Base-by-base conservation (phyloP, 768 basidiomycete species). In the Xerocomellus intermedius region DNA sequence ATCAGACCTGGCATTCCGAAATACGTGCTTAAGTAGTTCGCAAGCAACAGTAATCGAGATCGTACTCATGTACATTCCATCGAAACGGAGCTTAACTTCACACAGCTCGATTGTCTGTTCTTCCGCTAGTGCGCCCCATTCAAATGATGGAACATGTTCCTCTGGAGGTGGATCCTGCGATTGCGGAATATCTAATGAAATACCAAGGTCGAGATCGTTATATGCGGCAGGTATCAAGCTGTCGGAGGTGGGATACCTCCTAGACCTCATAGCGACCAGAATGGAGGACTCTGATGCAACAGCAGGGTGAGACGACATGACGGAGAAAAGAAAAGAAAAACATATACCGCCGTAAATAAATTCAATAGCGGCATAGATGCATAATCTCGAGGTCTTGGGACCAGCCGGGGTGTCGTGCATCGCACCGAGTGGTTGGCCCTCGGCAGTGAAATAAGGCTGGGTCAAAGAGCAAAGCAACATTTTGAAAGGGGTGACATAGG, bases 221-320 rank as follows among this genome's bases (percentile, higher is more conserved):
- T 74, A 43, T n/a, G 60, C 51, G 16, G 62, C 55, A 8, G 58
- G 42, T 47, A 59, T 66, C 48, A 71, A 55, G 55, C 62, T 63
- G 38, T 73, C 71, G 24, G 68, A 53, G 33, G 64, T 60, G 13
- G 85, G 86, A 45, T 78, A 72, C 38, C 78, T 69, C 56, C 75
- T 75, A 17, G 85, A 82, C 49, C 84, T 80, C 61, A 81, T 86
- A 12, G 88, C 88, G 24, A 90, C 70, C 38, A 88, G 47, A 32
- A 89, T 73, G 9, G 83, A 75, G 10, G 73, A 64, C 42, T 88
- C 87, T 86, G 60, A 36, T 10, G 22, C 36, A 52, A 56, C 46
- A 52, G 32, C 48, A 39, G 26, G 54, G 35, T 57, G 28, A 64
- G 46, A 43, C 3, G 3, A 8, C 0, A 26, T 24, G 42, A 8